Base-by-base conservation (phyloP, 805 yeast genomes). In the Metschnikowia henanensis region DNA sequence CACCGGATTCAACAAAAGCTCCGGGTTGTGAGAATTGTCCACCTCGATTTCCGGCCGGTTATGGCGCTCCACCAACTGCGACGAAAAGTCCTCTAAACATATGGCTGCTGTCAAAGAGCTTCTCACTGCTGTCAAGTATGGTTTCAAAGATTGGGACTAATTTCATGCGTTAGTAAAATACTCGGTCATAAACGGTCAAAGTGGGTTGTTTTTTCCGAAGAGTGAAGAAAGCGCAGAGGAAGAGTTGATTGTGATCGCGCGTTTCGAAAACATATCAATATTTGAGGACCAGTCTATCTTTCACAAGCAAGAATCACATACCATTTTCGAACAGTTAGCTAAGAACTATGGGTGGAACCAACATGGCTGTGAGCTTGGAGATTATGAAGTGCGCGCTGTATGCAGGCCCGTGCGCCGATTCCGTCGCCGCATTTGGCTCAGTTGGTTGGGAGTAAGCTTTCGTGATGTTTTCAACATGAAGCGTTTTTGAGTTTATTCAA, bases 1-100 rank as follows among this genome's bases (percentile, higher is more conserved):
- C 81, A 94, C 84, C 30, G 97, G 94, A 59, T 91, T 90, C 59
- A 92, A 75, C 49, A 94, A 68, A 43, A 91, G 84, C 64, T 90
- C 96, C 12, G 85, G 84, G 47, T 94, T 81, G 51, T 71, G 75
- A 17, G 68, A 60, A 59, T 87, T 84, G 49, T 79, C 79, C 16
- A 87, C 91, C 66, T 94, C 99, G 39, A 94, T 85, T 65, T 94
- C 99, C 4, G 99, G 99, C 53, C 92, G 80, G 70, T 92, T 94
- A 74, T 94, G 99, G 67, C 99, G 86, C 70, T 94, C 99, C 17
- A 87, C 97, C 45, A 87, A 77, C 66, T 92, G 97, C 7, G 98
- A 94, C 25, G 97, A 85, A 63, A 94, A 94, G 70, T 91, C 91
- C 61, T 89, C 92, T 51, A 94, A 74, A 57, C 96, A 88, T 32